Conservation (phyloP, 2,329 filamentous ascomycete genomes). For the Penicillium sp. region DNA sequence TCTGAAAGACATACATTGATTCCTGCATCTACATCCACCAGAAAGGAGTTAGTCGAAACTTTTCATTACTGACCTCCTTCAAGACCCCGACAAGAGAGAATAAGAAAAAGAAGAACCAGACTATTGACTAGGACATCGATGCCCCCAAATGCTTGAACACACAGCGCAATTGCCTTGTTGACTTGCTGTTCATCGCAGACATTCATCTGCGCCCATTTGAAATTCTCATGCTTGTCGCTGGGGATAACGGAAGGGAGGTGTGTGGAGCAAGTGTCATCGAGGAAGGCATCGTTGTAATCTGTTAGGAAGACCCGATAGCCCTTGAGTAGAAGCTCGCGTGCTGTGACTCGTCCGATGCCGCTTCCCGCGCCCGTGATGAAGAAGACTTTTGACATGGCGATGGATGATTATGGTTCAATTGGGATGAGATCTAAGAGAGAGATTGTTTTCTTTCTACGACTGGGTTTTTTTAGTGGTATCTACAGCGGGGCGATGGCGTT, state of each 20-base stretch:
- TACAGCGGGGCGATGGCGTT: neutral
- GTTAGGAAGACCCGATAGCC: conserved; percentile 15
- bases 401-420: neutral
- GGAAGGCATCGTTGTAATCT: conserved; percentile 13
- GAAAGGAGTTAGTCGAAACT: neutral
- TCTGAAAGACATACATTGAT: conserved; percentile 4
- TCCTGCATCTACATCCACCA: neutral
- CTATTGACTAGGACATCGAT: conserved; percentile 6
- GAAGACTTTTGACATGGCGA: conserved; percentile 11
- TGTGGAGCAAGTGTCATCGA: conserved; percentile 6
- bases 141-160: conserved; percentile 3
- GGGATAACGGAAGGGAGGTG: neutral
- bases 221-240: neutral
- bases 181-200: conserved; percentile 1
- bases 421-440: too few relatives aligned
- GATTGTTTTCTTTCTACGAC: neutral
- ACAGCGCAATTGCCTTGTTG: neutral
- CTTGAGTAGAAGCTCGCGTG: conserved; percentile 12
- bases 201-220: conserved; percentile 5
- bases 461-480: neutral
- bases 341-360: conserved; percentile 14
- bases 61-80: neutral
- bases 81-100: neutral
- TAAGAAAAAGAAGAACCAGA: neutral
- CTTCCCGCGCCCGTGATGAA: conserved; percentile 16